phyloP scores from a whole-genome alignment of 2,329 filamentous ascomycete genomes.

The Xylaria sp. region DNA sequence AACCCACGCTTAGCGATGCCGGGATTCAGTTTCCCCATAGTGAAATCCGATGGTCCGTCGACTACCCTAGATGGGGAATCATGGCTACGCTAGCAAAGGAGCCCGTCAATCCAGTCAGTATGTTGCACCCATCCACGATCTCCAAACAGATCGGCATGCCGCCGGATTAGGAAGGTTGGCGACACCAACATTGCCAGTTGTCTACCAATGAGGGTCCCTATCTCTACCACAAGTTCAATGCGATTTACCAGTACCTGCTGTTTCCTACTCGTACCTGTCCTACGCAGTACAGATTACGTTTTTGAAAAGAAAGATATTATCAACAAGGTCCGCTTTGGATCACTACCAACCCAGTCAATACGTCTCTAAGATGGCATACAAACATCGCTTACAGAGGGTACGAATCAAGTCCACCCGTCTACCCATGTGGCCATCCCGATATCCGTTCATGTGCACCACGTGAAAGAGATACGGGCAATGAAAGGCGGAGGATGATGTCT shows the following conservation, averaged over 20 bases:
- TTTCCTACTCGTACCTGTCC: background rate
- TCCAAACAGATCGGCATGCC: conserved; percentile 21
- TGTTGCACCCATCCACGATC: conserved; percentile 1
- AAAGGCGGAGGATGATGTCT: conserved; percentile 2
- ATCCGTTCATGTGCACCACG: background rate
- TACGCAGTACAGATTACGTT: background rate
- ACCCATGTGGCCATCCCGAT: conserved; percentile 3
- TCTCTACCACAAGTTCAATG: conserved; percentile 12
- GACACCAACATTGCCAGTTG: background rate
- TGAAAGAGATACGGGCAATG: background rate
- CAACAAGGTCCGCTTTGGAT: background rate
- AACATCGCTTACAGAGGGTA: background rate
- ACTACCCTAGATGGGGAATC: background rate
- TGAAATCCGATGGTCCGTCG: conserved; percentile 1
- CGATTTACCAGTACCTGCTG: background rate
- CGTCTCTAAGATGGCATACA: background rate
- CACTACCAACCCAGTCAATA: background rate
- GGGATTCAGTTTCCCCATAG: conserved; percentile 8
- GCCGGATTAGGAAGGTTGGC: conserved; percentile 30
- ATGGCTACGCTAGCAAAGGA: background rate
- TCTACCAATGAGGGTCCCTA: conserved; percentile 17
- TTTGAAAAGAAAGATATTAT: background rate
- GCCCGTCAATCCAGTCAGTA: background rate
- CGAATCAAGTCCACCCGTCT: conserved; percentile 15
- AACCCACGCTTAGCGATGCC: conserved; percentile 4